These are phyloP conservation scores for Amphicarpaea edgeworthii DNA, from an alignment of 306 rosid species.

Conservation along the genomic window DNA sequence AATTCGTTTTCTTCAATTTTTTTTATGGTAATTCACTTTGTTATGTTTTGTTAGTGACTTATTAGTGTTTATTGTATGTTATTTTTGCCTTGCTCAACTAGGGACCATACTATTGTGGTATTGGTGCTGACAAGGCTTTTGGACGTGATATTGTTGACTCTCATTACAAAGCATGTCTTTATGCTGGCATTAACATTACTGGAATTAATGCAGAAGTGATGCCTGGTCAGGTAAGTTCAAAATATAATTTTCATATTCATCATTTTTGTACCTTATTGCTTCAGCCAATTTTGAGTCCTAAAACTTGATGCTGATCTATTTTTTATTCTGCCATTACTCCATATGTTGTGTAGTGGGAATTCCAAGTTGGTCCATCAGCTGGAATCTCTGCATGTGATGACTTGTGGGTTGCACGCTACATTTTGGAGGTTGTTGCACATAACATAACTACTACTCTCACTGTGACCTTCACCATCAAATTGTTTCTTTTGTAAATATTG, in stretches of 20 bases:
- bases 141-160: conserved; percentile 87
- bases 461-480: too few relatives aligned
- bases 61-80: too few relatives aligned
- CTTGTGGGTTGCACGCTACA: conserved; percentile 86
- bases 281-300: not conserved
- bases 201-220: conserved; percentile 93
- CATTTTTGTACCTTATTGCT: not conserved
- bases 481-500: not conserved
- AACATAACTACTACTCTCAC: not conserved
- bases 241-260: not conserved
- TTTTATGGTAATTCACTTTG: too few relatives aligned
- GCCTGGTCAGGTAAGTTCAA: conserved; percentile 78
- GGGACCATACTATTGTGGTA: conserved; percentile 93
- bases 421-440: conserved; percentile 74
- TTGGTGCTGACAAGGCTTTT: conserved; percentile 83
- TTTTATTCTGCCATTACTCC: not conserved
- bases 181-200: conserved; percentile 84
- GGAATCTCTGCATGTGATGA: conserved; percentile 88
- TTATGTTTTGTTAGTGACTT: too few relatives aligned
- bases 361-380: conserved; percentile 89
- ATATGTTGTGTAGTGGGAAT: conserved; percentile 72
- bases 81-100: conserved; percentile 26
- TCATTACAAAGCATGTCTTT: conserved; percentile 87
- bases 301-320: not conserved
- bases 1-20: not conserved